Evolutionary conservation across 192 early-diverging fungal species (phyloP).

Genomic region (Radiomyces spectabilis): DNA sequence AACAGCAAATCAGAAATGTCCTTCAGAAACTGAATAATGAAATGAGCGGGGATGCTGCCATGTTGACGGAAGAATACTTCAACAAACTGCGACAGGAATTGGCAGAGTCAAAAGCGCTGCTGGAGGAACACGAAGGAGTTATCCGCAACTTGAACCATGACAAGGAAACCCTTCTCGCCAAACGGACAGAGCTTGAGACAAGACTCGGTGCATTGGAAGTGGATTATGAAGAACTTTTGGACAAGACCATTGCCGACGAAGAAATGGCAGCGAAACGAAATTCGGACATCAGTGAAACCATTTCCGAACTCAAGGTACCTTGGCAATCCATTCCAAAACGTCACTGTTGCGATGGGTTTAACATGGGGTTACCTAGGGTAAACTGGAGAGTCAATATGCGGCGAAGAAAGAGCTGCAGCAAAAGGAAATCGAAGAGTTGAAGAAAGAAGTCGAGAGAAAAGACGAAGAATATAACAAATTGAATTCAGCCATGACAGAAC

Average conservation of each 20-base stretch:
- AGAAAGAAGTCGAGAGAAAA: constrained; percentile 59
- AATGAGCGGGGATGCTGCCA: constrained; percentile 21
- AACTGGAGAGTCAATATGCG: constrained; percentile 80
- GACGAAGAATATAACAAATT: constrained; percentile 58
- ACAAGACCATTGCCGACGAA: constrained; percentile 63
- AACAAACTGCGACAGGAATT: constrained; percentile 63
- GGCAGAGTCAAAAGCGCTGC: constrained; percentile 51
- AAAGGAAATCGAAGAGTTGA: constrained; percentile 67
- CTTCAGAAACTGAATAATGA: constrained; percentile 56
- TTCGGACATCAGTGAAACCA: constrained; percentile 58
- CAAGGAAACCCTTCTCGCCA: constrained; percentile 43
- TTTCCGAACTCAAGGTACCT: constrained; percentile 73
- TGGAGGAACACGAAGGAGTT: constrained; percentile 55
- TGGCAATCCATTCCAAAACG: too few relatives aligned
- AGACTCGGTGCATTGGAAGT: constrained; percentile 61
- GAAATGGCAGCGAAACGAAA: constrained; percentile 45
- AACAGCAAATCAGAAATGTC: constrained; percentile 64
- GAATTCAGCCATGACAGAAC: constrained; percentile 48
- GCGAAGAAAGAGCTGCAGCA: constrained; percentile 69
- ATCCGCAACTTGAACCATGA: constrained; percentile 57
- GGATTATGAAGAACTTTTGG: constrained; percentile 79
- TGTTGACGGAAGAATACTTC: constrained; percentile 54
- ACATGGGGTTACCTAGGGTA: constrained; percentile 36
- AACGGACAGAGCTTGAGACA: constrained; percentile 61
- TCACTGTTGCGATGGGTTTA: too few relatives aligned